Base-by-base conservation (phyloP, 164 flowering plant species). In the Vitis cinerea region DNA sequence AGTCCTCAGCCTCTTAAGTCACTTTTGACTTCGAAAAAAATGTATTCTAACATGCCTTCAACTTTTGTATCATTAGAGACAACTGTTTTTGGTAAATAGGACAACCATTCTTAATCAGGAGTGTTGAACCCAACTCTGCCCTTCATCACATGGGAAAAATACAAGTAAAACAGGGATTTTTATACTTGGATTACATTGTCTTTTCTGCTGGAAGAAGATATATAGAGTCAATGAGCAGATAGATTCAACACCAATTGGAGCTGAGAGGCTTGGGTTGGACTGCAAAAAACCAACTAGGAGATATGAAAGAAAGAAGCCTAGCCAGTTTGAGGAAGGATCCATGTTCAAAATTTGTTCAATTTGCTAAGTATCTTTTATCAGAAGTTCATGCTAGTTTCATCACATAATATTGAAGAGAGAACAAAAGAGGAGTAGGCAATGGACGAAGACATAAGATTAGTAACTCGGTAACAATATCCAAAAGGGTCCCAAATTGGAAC, bases 401-500 rank as follows among this genome's bases (percentile, higher is more conserved):
- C 5, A 3, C 44, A 66, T 31, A 30, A 66, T 2, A 50, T 54
- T 30, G 9, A 63, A 50, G 15, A 27, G 13, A 8, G 6, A 49
- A 0, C 49, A 58, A 23, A 29, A 19, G 19, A 29, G 7, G 19
- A 12, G 19, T 3, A 37, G 8, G 17, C n/a, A 14, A 27, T 0
- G 27, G 27, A 23, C 27, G 27, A 23, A 23, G 27, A 23, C 27
- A 23, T 29, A 52, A 50, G 65, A 72, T 51, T 48, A 65, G 66
- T 58, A 52, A 63, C 10, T 49, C 8, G 31, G 49, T 16, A 73
- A 66, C 52, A 67, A 47, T 70, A 72, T 29, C 50, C 62, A 67
- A 69, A 51, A 50, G 70, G 71, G 47, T 54, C 70, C 63, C 77
- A 77, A 74, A 76, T 60, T 71, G 75, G 79, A 78, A 72, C 75